phyloP scores from a whole-genome alignment of 345 rosid genomes.

The Pugionium dolabratum region DNA sequence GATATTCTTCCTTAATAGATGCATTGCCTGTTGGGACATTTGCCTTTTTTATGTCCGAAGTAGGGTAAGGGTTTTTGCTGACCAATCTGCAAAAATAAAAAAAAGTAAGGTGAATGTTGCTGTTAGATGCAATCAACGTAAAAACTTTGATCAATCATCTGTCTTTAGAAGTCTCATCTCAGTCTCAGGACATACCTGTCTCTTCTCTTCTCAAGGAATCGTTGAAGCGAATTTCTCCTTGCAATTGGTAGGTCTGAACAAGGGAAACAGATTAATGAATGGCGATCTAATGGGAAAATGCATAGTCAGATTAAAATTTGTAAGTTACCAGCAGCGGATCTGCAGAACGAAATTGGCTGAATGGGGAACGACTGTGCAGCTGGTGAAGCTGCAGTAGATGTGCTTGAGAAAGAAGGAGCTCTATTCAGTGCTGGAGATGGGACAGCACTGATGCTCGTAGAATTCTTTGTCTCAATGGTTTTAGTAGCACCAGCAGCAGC shows the following conservation, averaged over 20 bases:
- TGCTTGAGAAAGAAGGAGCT: conserved; percentile 81
- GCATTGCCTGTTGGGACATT: conserved; percentile 43
- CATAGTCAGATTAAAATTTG: conserved; percentile 6
- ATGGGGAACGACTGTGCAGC: conserved; percentile 47
- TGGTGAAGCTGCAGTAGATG: conserved; percentile 61
- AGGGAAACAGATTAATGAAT: background rate
- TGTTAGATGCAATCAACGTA: conserved; percentile 11
- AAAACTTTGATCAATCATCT: conserved; percentile 4
- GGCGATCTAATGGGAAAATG: conserved; percentile 6
- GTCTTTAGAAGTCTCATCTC: background rate
- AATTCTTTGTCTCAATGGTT: conserved; percentile 51
- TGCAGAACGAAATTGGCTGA: conserved; percentile 58
- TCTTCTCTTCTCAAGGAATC: conserved; percentile 83
- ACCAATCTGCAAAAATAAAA: conserved; percentile 55
- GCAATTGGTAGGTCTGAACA: conserved; percentile 74
- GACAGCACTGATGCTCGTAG: conserved; percentile 40
- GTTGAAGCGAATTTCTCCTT: conserved; percentile 88
- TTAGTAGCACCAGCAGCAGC: conserved; percentile 53
- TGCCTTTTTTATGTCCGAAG: conserved; percentile 39
- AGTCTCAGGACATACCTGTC: conserved; percentile 63
- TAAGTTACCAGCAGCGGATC: conserved; percentile 71
- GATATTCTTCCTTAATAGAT: conserved; percentile 42
- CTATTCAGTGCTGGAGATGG: conserved; percentile 65
- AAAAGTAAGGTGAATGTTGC: background rate
- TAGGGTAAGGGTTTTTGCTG: conserved; percentile 72